Evolutionary conservation across 805 yeast species (phyloP).

Genomic region (Yarrowia keelungensis): DNA sequence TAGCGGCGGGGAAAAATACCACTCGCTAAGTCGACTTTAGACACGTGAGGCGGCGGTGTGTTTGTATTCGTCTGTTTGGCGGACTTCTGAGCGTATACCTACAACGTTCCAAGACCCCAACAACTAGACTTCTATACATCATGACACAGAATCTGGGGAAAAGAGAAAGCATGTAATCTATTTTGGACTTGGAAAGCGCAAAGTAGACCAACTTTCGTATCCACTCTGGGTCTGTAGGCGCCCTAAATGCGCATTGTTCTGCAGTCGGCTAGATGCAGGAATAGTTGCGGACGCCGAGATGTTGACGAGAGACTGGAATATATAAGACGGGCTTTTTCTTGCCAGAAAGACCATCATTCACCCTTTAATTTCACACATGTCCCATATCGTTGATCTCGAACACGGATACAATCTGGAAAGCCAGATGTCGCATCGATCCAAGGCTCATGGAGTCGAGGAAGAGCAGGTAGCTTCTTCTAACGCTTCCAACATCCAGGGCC

Average conservation of each 20-base stretch:
- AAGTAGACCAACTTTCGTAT: not conserved
- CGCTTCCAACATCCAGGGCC: conserved; percentile 21
- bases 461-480: conserved; percentile 3
- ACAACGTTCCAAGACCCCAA: not conserved
- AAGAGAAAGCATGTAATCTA: not conserved
- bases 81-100: too few relatives aligned
- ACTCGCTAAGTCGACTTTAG: conserved; percentile 4
- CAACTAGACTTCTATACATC: not conserved
- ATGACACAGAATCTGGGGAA: conserved; percentile 12
- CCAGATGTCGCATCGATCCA: conserved; percentile 24
- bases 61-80: too few relatives aligned
- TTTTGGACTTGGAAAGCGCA: not conserved
- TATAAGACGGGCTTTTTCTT: not conserved
- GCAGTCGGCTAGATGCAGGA: conserved; percentile 9
- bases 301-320: not conserved
- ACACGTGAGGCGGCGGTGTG: not conserved
- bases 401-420: conserved; percentile 13
- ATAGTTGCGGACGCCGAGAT: not conserved
- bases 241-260: conserved; percentile 4
- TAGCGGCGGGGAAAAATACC: not conserved
- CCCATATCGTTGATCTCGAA: conserved; percentile 21
- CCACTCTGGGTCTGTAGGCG: not conserved
- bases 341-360: not conserved
- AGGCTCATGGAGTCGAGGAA: conserved; percentile 1
- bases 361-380: not conserved